Conservation (phyloP, 495 filamentous ascomycete species). For the Tuber microsphaerosporum region DNA sequence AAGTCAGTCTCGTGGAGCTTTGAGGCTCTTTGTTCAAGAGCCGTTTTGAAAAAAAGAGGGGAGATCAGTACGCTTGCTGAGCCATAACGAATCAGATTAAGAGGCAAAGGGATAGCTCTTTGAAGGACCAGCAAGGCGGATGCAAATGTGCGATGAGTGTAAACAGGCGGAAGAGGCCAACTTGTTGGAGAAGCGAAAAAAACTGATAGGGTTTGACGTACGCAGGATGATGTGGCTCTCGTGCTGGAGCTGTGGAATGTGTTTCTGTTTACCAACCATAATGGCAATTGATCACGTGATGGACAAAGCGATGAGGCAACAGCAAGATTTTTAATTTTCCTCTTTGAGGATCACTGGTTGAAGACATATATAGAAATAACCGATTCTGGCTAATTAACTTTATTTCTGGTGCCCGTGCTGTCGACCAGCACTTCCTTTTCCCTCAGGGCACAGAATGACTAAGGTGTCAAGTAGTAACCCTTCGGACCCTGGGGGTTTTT, state of each 20-base stretch:
- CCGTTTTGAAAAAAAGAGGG: not conserved
- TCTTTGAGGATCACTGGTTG: not conserved
- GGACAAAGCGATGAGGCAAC: not conserved
- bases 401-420: not conserved
- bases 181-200: not conserved
- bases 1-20: not conserved
- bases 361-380: not conserved
- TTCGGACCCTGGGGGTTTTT: not conserved
- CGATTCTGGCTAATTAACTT: not conserved
- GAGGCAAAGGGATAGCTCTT: not conserved
- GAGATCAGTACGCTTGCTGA: constrained; percentile 6
- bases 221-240: not conserved
- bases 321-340: not conserved
- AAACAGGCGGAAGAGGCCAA: not conserved
- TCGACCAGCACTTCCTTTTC: not conserved
- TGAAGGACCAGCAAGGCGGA: not conserved
- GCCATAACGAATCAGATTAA: not conserved
- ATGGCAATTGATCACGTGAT: not conserved
- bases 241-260: not conserved
- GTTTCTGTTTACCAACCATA: not conserved
- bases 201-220: not conserved
- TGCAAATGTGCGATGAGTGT: not conserved
- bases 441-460: not conserved
- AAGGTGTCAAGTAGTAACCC: not conserved
- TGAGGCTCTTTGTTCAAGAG: not conserved